A percentile compares a stretch with the other conserved stretches of the same genome.
Evolutionary conservation across 108 stramenopile species (phyloP).

Genomic region (Conticribra guillardii): DNA sequence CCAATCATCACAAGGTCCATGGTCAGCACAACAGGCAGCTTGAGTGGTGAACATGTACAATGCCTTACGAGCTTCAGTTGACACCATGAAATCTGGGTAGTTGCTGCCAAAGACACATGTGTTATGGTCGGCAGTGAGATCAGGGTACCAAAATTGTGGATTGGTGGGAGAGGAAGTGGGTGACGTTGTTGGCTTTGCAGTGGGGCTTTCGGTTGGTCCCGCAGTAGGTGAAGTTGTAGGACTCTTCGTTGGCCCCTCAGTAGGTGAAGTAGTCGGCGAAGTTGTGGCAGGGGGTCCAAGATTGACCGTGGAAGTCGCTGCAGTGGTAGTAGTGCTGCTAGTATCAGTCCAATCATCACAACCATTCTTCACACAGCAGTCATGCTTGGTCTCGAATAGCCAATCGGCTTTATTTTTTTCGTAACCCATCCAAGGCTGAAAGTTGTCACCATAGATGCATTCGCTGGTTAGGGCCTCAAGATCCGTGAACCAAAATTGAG

Average conservation of each 20-base stretch:
- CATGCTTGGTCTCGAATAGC: no score
- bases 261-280: not conserved
- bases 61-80: not conserved
- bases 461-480: no score
- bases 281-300: not conserved
- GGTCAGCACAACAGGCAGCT: not conserved
- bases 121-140: constrained; percentile 5
- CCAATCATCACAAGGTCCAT: no score
- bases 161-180: not conserved
- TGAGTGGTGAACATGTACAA: not conserved
- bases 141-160: constrained; percentile 7
- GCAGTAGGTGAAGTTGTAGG: not conserved
- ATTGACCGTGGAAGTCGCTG: not conserved
- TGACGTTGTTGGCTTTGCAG: not conserved
- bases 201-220: not conserved
- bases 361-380: no score
- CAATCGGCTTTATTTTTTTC: no score
- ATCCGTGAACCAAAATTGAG: no score
- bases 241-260: not conserved
- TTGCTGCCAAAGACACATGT: constrained; percentile 6
- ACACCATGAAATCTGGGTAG: not conserved
- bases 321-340: no score
- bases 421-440: no score
- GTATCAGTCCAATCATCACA: no score
- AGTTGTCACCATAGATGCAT: no score